These are phyloP conservation scores for Simplicillium aogashimaense DNA, from an alignment of 2,329 filamentous ascomycete species.

Conservation along the genomic window DNA sequence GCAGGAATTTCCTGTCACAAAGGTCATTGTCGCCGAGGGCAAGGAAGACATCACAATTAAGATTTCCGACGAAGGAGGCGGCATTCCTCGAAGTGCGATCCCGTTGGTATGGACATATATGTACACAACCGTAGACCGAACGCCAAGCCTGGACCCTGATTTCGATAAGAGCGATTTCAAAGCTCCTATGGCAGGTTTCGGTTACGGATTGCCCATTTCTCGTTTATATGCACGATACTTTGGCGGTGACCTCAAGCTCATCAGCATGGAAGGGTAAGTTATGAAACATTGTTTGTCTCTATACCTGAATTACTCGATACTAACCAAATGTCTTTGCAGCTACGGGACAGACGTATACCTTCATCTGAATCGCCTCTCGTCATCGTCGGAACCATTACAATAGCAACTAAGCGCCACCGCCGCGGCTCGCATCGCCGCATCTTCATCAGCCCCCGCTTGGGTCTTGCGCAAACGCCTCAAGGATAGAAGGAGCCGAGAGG, in stretches of 20 bases:
- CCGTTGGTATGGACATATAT: slow-evolving; percentile 99
- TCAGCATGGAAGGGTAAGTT: slow-evolving; percentile 96
- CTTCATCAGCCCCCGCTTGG: slow-evolving; percentile 16
- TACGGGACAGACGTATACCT: slow-evolving; percentile 99
- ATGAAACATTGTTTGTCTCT: slow-evolving; percentile 1
- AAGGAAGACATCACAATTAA: slow-evolving; percentile 99
- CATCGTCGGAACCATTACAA: slow-evolving; percentile 92
- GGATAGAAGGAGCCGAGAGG: slow-evolving; percentile 44
- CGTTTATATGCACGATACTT: slow-evolving; percentile 94
- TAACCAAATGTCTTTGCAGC: slow-evolving; percentile 33
- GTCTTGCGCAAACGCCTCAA: slow-evolving; percentile 56
- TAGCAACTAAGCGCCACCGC: slow-evolving; percentile 59
- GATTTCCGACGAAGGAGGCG: slow-evolving; percentile 91
- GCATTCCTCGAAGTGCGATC: slow-evolving; percentile 85
- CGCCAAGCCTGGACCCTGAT: slow-evolving; percentile 88
- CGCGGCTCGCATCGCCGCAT: slow-evolving; percentile 12
- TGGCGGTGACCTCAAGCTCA: slow-evolving; percentile 91
- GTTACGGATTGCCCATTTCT: slow-evolving; percentile 93
- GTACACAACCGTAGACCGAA: slow-evolving; percentile 98
- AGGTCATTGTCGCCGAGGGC: slow-evolving; percentile 94
- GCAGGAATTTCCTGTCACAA: slow-evolving; percentile 91
- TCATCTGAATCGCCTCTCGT: slow-evolving; percentile 90
- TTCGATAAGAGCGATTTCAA: slow-evolving; percentile 99
- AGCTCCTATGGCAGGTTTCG: slow-evolving; percentile 97
- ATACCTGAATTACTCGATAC: slow-evolving; percentile 5